Evolutionary conservation across 768 basidiomycete genomes (phyloP), one percentile per base, ranked within the genome.

Genomic region (Kwoniella shandongensis): DNA sequence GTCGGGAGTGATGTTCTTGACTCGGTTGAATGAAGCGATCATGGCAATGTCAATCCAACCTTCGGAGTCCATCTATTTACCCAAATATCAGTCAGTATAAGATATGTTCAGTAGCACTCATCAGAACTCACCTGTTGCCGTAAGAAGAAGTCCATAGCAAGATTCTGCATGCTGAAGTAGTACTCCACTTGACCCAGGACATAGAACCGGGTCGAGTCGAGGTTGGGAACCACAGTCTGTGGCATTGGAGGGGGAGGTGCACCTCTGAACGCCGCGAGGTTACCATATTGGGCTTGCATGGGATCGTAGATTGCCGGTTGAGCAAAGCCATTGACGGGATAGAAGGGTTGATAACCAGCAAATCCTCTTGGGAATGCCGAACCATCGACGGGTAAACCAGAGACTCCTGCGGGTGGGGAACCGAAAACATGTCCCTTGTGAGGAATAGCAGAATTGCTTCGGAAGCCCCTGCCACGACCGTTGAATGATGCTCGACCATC

Each of bases 131-230:
- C 91, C 79, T 84, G 80, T 77, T 85, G 82, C 50, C 90, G 82
- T 32, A 97, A 79, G 78, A 82, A 94, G 63, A 88, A 81, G 74
- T 97, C 92, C 72, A 85, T 84, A n/a, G 83, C 87, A 79, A 97
- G 81, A 72, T 94, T 96, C 73, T 96, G 86, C 54, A 86, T 81
- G 65, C 90, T 89, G 65, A 97, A 81, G 78, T 94, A 97, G 76
- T 91, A 96, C 62, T 62, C 63, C 39, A 75, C 73, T 62, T 77
- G 77, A 1, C 84, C 86, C 41, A 94, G 81, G 25, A 94, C 79
- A 72, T 83, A 85, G 67, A 81, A 86, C 46, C 85, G 76, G 47
- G 82, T 84, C 22, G 83, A 77, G 68, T 92, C 89, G 12, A 88
- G 57, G 44, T 64, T 65, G 42, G 63, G 65, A 39, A 73, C 71